A percentile compares a stretch with the other conserved stretches of the same genome.
Conservation (phyloP, 495 filamentous ascomycete species). For the Neurospora africana region DNA sequence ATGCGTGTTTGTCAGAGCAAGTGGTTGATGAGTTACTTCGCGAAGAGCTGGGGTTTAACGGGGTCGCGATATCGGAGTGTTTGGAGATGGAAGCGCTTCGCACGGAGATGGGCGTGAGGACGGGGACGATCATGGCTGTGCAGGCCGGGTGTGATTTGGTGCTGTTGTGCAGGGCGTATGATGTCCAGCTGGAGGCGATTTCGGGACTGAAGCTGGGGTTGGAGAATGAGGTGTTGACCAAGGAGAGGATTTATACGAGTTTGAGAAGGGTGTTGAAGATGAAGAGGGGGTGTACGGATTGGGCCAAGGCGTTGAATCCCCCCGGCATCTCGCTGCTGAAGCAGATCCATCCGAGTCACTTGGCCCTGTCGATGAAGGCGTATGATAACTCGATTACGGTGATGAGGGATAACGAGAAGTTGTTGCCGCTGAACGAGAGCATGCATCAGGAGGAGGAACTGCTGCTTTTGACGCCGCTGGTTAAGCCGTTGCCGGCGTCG, state of each 20-base stretch:
- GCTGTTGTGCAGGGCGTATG: constrained; percentile 72
- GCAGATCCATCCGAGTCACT: constrained; percentile 69
- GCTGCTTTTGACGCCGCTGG: constrained; percentile 69
- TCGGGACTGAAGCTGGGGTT: constrained; percentile 72
- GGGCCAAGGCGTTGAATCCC: constrained; percentile 74
- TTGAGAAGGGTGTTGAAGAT: constrained; percentile 60
- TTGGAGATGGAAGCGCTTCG: constrained; percentile 90
- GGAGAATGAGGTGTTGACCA: constrained; percentile 74
- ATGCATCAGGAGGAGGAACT: constrained; percentile 76
- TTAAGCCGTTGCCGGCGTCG: constrained; percentile 78
- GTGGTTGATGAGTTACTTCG: constrained; percentile 77
- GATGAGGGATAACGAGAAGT: constrained; percentile 67
- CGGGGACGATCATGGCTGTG: constrained; percentile 87
- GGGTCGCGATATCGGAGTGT: constrained; percentile 88
- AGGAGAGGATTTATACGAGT: constrained; percentile 63
- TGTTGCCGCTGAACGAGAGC: constrained; percentile 66
- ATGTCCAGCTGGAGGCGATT: constrained; percentile 79
- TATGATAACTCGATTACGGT: constrained; percentile 83
- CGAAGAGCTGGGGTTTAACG: constrained; percentile 72
- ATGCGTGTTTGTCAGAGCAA: constrained; percentile 82
- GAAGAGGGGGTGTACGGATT: constrained; percentile 69
- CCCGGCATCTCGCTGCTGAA: constrained; percentile 60
- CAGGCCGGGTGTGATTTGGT: constrained; percentile 85
- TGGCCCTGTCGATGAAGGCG: constrained; percentile 64
- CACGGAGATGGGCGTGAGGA: constrained; percentile 85